Conservation (phyloP, 2,329 filamentous ascomycete genomes). For the Plectosphaerella cucumerina region DNA sequence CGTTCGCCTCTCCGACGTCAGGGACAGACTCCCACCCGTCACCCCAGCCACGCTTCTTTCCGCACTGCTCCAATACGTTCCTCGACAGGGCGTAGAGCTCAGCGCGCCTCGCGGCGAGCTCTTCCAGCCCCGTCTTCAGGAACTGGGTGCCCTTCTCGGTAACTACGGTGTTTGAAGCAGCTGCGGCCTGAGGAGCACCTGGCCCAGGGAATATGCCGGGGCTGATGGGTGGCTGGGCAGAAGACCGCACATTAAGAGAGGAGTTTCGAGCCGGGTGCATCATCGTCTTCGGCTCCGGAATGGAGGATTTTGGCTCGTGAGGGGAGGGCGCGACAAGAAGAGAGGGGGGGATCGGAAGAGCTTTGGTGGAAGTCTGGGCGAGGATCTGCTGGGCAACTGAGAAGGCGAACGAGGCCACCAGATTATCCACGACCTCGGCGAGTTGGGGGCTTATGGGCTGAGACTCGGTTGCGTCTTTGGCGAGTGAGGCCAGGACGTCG, state of each 20-base stretch:
- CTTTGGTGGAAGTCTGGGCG: conserved; percentile 67
- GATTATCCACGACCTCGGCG: conserved; percentile 61
- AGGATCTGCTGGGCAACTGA: conserved; percentile 72
- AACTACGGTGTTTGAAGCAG: conserved; percentile 32
- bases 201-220: conserved; percentile 50
- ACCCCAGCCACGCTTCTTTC: conserved; percentile 68
- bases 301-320: conserved; percentile 57
- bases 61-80: conserved; percentile 72
- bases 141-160: conserved; percentile 38
- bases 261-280: conserved; percentile 64
- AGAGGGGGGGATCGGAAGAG: conserved; percentile 62
- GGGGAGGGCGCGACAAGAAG: conserved; percentile 41
- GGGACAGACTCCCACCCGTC: conserved; percentile 68
- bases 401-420: conserved; percentile 76
- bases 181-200: conserved; percentile 23
- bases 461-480: conserved; percentile 30
- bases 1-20: conserved; percentile 25
- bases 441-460: conserved; percentile 31
- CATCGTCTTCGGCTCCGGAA: conserved; percentile 67
- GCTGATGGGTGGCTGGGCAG: conserved; percentile 37
- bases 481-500: conserved; percentile 66
- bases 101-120: conserved; percentile 76
- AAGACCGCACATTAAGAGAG: conserved; percentile 47
- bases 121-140: conserved; percentile 65
- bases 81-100: conserved; percentile 78